These are phyloP conservation scores for Blumeriella jaapii DNA, from an alignment of 2,329 filamentous ascomycete genomes.

Conservation along the genomic window DNA sequence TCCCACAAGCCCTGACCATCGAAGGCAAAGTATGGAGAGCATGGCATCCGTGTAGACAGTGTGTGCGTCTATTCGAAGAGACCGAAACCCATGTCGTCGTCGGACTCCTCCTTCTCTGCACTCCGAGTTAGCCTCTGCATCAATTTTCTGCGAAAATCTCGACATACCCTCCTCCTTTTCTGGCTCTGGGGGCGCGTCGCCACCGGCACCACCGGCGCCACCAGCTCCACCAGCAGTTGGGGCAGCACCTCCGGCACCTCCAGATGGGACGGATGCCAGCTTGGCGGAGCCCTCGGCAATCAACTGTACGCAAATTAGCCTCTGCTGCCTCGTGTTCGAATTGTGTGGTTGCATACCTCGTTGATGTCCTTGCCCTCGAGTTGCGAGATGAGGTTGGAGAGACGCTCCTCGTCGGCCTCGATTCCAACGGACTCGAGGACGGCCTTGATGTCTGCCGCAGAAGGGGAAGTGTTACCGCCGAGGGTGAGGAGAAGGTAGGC, in stretches of 20 bases:
- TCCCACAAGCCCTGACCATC: conserved; percentile 20
- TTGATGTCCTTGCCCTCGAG: conserved; percentile 86
- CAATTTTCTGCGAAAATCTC: conserved; percentile 19
- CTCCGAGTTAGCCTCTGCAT: conserved; percentile 18
- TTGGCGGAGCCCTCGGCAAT: conserved; percentile 83
- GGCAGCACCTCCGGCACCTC: conserved; percentile 57
- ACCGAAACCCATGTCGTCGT: conserved; percentile 69
- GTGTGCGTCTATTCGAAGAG: conserved; percentile 55
- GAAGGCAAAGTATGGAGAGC: conserved; percentile 18
- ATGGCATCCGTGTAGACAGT: conserved; percentile 14
- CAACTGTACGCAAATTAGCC: conserved; percentile 46
- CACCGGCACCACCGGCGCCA: conserved; percentile 53
- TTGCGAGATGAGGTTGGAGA: conserved; percentile 79
- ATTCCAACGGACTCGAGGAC: conserved; percentile 92
- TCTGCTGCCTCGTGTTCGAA: conserved; percentile 17
- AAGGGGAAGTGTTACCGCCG: conserved; percentile 83
- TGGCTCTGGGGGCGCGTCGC: conserved; percentile 54
- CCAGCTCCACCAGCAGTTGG: conserved; percentile 54
- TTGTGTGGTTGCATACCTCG: conserved; percentile 49
- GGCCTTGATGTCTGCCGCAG: conserved; percentile 71
- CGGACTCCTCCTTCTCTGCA: conserved; percentile 55
- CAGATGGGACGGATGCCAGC: conserved; percentile 95
- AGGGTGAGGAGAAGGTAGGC: conserved; percentile 96
- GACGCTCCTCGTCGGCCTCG: conserved; percentile 81
- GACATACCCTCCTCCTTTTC: conserved; percentile 77